Base-by-base conservation (phyloP, 768 basidiomycete genomes). In the Boletus speciosus region DNA sequence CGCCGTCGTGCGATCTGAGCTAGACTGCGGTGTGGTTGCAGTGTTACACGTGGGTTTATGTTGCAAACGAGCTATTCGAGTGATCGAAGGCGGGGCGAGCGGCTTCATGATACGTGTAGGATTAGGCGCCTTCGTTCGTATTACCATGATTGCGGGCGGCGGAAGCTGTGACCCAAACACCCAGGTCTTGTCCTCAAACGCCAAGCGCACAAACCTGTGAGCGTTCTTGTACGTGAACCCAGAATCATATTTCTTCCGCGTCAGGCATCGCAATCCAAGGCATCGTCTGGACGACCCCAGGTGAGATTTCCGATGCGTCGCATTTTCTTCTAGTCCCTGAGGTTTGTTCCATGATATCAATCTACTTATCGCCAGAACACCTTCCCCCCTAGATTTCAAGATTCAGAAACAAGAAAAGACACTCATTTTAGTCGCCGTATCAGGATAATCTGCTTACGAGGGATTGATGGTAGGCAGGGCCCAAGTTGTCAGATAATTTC, bases 11-110 rank as follows among this genome's bases (percentile, higher is more conserved):
- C 65, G 62, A 21, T 37, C 21, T 6, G 5, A 21, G n/a, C 62
- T 64, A 15, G 45, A 66, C 56, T 58, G 62, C 59, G 59, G 27
- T 47, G 27, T 19, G 9, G 36, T 27, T 51, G 41, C 47, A 11
- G 47, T 36, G 34, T 7, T 49, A 6, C 52, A 38, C n/a, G 12
- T 42, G 61, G 61, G 27, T 27, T 19, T 35, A 15, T 37, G 53
- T 27, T 52, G 44, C n/a, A 11, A 29, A 55, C 46, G 27, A 11
- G 15, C 6, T 5, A 5, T 10, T 42, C 6, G 14, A 23, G 3
- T n/a, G 34, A 54, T 25, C 25, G 23, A 12, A 41, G n/a, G 35
- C 42, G 44, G 32, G 19, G 27, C 37, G 48, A 40, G 29, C 37
- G n/a, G n/a, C 14, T 21, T 27, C 5, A 29, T 44, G 42, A 47